Evolutionary conservation across 2,329 filamentous ascomycete genomes (phyloP), one percentile per base, ranked within the genome.

Genomic region (Diaporthe sp.): DNA sequence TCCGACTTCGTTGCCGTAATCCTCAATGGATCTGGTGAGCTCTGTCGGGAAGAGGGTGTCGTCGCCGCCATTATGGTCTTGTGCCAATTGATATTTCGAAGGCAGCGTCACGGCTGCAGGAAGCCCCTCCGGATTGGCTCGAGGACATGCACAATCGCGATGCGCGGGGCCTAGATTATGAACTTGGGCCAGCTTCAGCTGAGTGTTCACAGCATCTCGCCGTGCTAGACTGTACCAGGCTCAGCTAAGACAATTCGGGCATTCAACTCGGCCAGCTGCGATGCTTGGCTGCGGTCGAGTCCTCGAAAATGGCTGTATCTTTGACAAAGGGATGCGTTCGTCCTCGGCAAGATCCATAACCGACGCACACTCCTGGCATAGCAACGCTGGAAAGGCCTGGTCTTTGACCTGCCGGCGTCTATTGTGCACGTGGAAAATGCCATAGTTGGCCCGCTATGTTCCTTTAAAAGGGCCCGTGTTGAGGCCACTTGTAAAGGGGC

Each of bases 101-200:
- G 9, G 28, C 15, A 22, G 34, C 4, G 13, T 25, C 15, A 34
- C 22, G 9, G 7, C 25, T 28, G 22, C 34, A 46, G 53, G 31
- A 42, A 68, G 22, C 34, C 49, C n/a, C 9, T 25, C 17, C 22
- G 46, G 22, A 17, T 37, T 53, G 46, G 46, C 34, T 9, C 65
- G 17, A 69, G 49, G 5, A 17, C 25, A 42, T 69, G 46, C 46
- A 42, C 8, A 53, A 69, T 53, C 65, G n/a, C 10, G 31, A 55
- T 55, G 65, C 49, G 65, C 22, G 49, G 65, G 49, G 65, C n/a
- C 34, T 69, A 55, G 65, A 22, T 69, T 69, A 69, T 69, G 65
- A 69, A 69, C 65, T 55, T 69, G 65, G n/a, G 6, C 31, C 13
- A 15, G 46, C 34, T 13, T n/a, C 31, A 53, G 46, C 65, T 53